Conservation (phyloP, 257 asterid species). For the Verbena officinalis region DNA sequence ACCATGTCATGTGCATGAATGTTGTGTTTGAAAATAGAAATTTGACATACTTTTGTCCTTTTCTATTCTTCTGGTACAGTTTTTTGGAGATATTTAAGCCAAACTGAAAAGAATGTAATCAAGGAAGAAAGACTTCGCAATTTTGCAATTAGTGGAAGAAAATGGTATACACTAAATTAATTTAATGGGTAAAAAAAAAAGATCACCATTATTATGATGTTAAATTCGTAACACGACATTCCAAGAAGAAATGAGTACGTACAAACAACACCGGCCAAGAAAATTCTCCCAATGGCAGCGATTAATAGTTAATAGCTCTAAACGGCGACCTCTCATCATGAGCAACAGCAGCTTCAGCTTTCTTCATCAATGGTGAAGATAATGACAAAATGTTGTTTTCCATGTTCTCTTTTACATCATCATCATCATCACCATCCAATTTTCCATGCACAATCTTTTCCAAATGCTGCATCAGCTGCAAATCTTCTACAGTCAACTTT, state of each 20-base stretch:
- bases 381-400: conserved; percentile 30
- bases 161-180: neutral
- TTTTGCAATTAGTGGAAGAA: neutral
- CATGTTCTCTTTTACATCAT: conserved; percentile 65
- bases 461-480: conserved; percentile 52
- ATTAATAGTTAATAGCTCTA: conserved; percentile 60
- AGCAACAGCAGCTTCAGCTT: conserved; percentile 49
- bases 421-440: conserved; percentile 20
- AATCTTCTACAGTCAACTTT: conserved; percentile 45
- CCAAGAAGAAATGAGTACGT: neutral
- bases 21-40: neutral
- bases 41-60: no score
- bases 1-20: no score
- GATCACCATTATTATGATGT: neutral
- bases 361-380: conserved; percentile 49
- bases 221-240: neutral
- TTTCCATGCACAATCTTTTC: conserved; percentile 47
- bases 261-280: no score
- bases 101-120: no score
- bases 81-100: no score
- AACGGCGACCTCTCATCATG: conserved; percentile 67
- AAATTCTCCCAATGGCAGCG: neutral
- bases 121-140: neutral
- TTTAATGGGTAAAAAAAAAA: no score
- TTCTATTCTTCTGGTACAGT: no score